Percentiles rank a stretch among this genome's conserved stretches.
phyloP scores from a whole-genome alignment of 768 basidiomycete genomes.

The Paxillus rubicundulus region DNA sequence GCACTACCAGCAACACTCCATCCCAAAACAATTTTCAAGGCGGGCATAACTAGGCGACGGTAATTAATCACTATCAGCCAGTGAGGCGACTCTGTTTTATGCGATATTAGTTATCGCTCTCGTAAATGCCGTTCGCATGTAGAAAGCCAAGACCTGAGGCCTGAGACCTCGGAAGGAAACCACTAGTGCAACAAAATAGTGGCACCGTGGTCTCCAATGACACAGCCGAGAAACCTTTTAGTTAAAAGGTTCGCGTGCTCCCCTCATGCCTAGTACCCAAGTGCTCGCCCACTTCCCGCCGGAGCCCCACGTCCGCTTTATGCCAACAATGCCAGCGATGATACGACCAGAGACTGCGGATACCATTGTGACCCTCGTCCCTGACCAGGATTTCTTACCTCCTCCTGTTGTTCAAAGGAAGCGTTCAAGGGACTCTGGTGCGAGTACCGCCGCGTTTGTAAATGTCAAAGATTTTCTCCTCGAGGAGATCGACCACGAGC shows the following conservation, averaged over 20 bases:
- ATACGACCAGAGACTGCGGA: not conserved
- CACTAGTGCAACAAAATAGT: not conserved
- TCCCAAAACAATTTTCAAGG: not conserved
- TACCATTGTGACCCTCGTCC: not conserved
- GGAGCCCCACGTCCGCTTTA: not conserved
- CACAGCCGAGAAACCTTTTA: not conserved
- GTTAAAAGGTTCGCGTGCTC: not conserved
- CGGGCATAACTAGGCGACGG: not conserved
- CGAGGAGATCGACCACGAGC: conserved; percentile 8
- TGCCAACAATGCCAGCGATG: not conserved
- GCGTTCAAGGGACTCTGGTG: not conserved
- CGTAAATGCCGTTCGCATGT: not conserved
- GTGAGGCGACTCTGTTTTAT: no score
- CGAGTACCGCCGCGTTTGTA: not conserved
- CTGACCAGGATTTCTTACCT: not conserved
- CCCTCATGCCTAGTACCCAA: not conserved
- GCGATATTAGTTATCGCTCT: not conserved
- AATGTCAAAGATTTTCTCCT: conserved; percentile 4
- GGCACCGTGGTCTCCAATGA: not conserved
- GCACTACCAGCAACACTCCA: not conserved
- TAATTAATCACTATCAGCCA: not conserved
- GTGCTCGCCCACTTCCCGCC: not conserved
- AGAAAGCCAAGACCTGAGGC: conserved; percentile 6
- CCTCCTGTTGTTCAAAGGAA: conserved; percentile 6
- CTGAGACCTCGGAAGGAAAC: no score